These are phyloP conservation scores for Pachyrhizus erosus DNA, from an alignment of 306 rosid species.

Conservation along the genomic window DNA sequence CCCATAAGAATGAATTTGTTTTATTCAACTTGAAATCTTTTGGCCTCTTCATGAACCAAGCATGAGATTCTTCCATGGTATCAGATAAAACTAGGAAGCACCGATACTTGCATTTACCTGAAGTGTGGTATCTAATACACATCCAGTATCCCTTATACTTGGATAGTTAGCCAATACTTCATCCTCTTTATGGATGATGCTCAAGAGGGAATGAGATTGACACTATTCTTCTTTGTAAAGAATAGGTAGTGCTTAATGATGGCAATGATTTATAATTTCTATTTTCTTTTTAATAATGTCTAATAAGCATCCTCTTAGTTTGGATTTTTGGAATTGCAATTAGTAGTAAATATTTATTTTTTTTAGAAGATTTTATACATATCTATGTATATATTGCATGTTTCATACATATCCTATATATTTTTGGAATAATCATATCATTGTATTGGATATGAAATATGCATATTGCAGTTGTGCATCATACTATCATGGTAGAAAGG, in stretches of 20 bases:
- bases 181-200: background rate
- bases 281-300: background rate
- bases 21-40: constrained; percentile 29
- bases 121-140: background rate
- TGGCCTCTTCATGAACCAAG: constrained; percentile 23
- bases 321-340: background rate
- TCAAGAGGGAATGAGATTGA: constrained; percentile 1
- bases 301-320: background rate
- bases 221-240: background rate
- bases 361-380: background rate
- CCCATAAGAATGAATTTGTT: constrained; percentile 3
- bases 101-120: background rate
- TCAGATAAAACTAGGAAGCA: constrained; percentile 6
- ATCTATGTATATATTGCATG: background rate
- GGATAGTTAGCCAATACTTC: background rate
- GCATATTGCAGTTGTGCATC: background rate
- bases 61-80: background rate
- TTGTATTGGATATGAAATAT: background rate
- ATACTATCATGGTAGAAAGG: background rate
- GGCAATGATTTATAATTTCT: background rate
- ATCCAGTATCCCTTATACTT: background rate
- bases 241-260: background rate
- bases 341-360: background rate
- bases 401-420: background rate
- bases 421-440: background rate